phyloP scores from a whole-genome alignment of 495 filamentous ascomycete genomes.

The Bryoglossum gracile region DNA sequence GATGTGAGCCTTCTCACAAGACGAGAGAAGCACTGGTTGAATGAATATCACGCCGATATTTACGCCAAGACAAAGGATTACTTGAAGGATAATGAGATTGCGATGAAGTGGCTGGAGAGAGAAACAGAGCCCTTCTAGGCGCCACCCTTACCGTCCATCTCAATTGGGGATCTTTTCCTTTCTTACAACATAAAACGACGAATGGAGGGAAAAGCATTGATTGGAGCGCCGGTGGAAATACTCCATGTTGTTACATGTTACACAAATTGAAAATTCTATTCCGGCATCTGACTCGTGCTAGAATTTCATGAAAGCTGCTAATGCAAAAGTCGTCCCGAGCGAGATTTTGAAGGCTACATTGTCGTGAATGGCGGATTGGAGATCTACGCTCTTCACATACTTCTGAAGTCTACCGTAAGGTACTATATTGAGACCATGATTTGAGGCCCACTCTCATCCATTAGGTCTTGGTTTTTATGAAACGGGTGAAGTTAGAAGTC shows the following conservation, averaged over 20 bases:
- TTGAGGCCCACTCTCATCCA: constrained; percentile 54
- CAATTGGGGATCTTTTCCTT: no score
- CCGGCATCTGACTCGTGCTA: no score
- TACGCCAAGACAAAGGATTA: constrained; percentile 74
- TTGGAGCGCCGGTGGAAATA: no score
- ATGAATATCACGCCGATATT: constrained; percentile 77
- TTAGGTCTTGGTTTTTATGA: neutral
- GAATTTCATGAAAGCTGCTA: constrained; percentile 67
- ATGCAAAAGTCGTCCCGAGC: constrained; percentile 68
- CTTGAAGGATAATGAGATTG: constrained; percentile 64
- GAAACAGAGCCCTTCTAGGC: constrained; percentile 43
- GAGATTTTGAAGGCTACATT: constrained; percentile 72
- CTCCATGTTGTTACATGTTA: no score
- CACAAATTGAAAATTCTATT: no score
- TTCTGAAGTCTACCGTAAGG: constrained; percentile 51
- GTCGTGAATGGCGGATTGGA: constrained; percentile 52
- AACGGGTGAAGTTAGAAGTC: constrained; percentile 3
- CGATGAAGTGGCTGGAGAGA: constrained; percentile 73
- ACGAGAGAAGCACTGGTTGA: constrained; percentile 80
- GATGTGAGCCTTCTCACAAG: constrained; percentile 64
- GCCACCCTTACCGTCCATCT: no score
- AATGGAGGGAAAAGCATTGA: no score
- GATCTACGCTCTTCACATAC: constrained; percentile 50
- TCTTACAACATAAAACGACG: no score
- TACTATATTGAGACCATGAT: constrained; percentile 67